Percentiles rank a stretch among this genome's conserved stretches.
Evolutionary conservation across 2,329 filamentous ascomycete species (phyloP).

Genomic region (Colletotrichum acutatum): DNA sequence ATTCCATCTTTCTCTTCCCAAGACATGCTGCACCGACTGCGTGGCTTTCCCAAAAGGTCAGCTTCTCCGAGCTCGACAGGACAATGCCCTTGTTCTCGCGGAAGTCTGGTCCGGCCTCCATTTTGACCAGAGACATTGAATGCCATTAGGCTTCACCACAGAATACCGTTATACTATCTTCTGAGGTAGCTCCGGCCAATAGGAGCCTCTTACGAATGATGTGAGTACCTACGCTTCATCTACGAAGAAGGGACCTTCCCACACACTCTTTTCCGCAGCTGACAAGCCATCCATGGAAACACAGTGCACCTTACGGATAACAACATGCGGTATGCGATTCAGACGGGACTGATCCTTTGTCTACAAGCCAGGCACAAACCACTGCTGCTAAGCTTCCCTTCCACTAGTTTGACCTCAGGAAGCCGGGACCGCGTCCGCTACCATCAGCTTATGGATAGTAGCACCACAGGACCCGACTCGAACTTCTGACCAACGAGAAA

Average conservation of each 20-base stretch:
- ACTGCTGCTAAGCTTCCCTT: not conserved
- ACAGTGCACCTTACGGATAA: not conserved
- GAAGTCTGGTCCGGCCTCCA: not conserved
- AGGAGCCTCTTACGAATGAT: no score
- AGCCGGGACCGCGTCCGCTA: not conserved
- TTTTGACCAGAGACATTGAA: not conserved
- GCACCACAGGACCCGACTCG: not conserved
- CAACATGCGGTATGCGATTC: not conserved
- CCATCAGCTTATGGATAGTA: not conserved
- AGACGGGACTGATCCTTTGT: not conserved
- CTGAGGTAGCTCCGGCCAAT: no score
- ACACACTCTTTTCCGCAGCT: not conserved
- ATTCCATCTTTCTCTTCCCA: not conserved
- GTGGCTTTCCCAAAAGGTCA: slow-evolving; percentile 24
- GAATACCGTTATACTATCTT: not conserved
- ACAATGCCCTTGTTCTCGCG: slow-evolving; percentile 27
- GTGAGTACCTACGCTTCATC: no score
- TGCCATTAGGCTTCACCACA: not conserved
- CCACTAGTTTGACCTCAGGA: not conserved
- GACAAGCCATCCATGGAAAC: not conserved
- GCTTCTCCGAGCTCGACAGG: slow-evolving; percentile 8
- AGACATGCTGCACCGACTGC: slow-evolving; percentile 23
- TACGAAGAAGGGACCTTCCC: not conserved
- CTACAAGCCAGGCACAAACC: not conserved
- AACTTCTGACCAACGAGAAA: not conserved